phyloP scores from a whole-genome alignment of 2,329 filamentous ascomycete genomes.

The Fusarium decemcellulare region DNA sequence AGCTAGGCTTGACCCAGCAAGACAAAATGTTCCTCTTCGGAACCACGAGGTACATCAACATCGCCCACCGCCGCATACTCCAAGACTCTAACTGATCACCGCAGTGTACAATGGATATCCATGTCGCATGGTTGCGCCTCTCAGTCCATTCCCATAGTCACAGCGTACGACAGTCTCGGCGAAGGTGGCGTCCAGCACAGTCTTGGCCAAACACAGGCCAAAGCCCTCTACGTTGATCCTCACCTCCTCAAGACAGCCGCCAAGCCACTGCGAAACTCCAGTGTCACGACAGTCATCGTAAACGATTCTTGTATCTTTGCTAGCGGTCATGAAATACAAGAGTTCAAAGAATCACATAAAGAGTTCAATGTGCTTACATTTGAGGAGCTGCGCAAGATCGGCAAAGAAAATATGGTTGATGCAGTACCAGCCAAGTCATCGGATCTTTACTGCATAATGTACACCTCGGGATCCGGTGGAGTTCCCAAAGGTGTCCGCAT shows the following conservation, averaged over 20 bases:
- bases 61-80: not conserved
- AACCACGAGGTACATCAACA: slow-evolving; percentile 73
- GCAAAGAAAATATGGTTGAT: slow-evolving; percentile 76
- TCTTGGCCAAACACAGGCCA: slow-evolving; percentile 83
- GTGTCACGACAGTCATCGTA: slow-evolving; percentile 72
- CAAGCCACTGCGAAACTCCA: slow-evolving; percentile 67
- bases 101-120: slow-evolving; percentile 84
- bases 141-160: slow-evolving; percentile 92
- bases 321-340: slow-evolving; percentile 64
- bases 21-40: slow-evolving; percentile 86
- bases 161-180: slow-evolving; percentile 93
- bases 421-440: slow-evolving; percentile 79
- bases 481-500: slow-evolving; percentile 90
- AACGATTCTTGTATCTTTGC: slow-evolving; percentile 70
- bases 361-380: slow-evolving; percentile 67
- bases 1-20: slow-evolving; percentile 76
- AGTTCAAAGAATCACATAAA: slow-evolving; percentile 69
- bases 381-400: slow-evolving; percentile 66
- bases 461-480: slow-evolving; percentile 91
- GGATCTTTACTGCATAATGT: slow-evolving; percentile 87
- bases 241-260: slow-evolving; percentile 76
- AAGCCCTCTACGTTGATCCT: slow-evolving; percentile 89
- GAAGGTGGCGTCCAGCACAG: slow-evolving; percentile 88
- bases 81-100: not conserved
- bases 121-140: slow-evolving; percentile 84